Base-by-base conservation (phyloP, 2,329 filamentous ascomycete genomes). In the Trichoderma cornu-damae region DNA sequence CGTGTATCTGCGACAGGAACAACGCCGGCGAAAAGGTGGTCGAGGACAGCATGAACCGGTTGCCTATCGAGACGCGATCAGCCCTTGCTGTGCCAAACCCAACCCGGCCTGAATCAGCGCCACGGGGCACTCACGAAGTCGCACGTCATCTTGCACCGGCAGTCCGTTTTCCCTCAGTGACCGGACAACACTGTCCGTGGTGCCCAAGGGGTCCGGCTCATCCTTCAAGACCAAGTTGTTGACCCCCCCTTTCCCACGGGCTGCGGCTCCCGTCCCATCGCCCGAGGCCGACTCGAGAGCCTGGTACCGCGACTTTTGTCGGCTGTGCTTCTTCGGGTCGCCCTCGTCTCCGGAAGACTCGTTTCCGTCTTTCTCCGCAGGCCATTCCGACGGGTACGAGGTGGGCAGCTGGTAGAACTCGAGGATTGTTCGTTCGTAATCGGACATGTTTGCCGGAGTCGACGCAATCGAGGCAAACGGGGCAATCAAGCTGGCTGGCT, bases 11-110 rank as follows among this genome's bases (percentile, higher is more conserved):
- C 0, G 93, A 94, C 11, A 99, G 81, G 71, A 96, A 99, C 6
- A 96, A 77, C 3, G 89, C 85, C 2, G 94, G 94, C 0, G 91
- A 96, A 75, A 99, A 99, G 50, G 89, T 92, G 11, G 93, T 97
- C 14, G 93, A 97, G 9, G 92, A 96, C 20, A 99, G 83, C 57
- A 99, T 82, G 73, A 97, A 99, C 62, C 91, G 89, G 69, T 96
- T 96, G 58, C 89, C 87, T 88, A 68, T 48, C 32, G 7, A 49
- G 35, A 26, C 7, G 40, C 34, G 43, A 59, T 68, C 60, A 69
- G 63, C 58, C 22, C 18, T 26, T 20, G 35, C 20, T 22, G 8
- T 24, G 18, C 5, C 22, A 43, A 32, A 34, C 20, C 18, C 26
- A 12, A n/a, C n/a, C n/a, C n/a, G n/a, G 44, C 7, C 9, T 50